These are phyloP conservation scores for Aspergillus fumigatus DNA, from an alignment of 2,329 filamentous ascomycete genomes.

Conservation along the genomic window DNA sequence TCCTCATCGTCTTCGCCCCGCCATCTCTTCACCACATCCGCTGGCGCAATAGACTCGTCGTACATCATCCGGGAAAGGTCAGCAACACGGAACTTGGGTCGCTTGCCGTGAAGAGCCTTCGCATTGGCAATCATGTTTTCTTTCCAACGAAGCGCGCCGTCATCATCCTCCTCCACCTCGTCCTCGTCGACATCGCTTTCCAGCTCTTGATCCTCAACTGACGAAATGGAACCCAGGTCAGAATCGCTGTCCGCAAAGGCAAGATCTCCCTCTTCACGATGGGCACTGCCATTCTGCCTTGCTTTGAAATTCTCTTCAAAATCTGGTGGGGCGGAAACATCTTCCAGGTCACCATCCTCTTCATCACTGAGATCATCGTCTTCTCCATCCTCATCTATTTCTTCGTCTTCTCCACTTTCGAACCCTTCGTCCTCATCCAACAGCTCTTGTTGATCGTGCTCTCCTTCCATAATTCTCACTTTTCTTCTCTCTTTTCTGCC, in stretches of 20 bases:
- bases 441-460: slow-evolving; percentile 48
- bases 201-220: slow-evolving; percentile 52
- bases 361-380: slow-evolving; percentile 33
- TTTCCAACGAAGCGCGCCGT: slow-evolving; percentile 78
- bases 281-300: slow-evolving; percentile 50
- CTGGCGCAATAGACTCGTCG: slow-evolving; percentile 69
- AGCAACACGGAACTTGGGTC: slow-evolving; percentile 68
- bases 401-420: slow-evolving; percentile 49
- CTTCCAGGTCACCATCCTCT: slow-evolving; percentile 26
- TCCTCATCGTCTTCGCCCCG: slow-evolving; percentile 63
- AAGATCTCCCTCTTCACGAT: slow-evolving; percentile 63
- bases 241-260: slow-evolving; percentile 97
- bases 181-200: slow-evolving; percentile 48
- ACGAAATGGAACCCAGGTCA: slow-evolving; percentile 83
- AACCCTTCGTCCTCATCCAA: slow-evolving; percentile 54
- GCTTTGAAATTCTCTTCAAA: slow-evolving; percentile 42
- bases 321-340: slow-evolving; percentile 39
- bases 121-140: slow-evolving; percentile 76
- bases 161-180: slow-evolving; percentile 62
- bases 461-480: slow-evolving; percentile 49
- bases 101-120: slow-evolving; percentile 63
- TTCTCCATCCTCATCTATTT: slow-evolving; percentile 46
- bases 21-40: slow-evolving; percentile 76
- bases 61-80: slow-evolving; percentile 89
- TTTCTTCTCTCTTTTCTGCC: slow-evolving; percentile 52